phyloP scores from a whole-genome alignment of 352 stramenopile species.

The Phytophthora gonapodyides region DNA sequence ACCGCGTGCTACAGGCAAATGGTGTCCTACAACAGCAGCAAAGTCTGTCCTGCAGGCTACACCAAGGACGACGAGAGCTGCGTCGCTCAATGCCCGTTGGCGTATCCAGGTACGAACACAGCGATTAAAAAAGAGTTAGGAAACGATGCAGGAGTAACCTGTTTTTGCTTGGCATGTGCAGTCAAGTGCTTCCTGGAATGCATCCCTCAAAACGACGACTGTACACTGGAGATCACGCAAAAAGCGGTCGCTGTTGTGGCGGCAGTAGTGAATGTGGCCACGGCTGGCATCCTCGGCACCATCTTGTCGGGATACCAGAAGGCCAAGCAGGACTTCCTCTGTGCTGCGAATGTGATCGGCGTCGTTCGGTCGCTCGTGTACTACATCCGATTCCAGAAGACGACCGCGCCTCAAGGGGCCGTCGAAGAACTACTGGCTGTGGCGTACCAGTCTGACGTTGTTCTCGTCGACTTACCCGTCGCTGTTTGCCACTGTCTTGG shows the following conservation, averaged over 20 bases:
- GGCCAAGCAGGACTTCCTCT: constrained; percentile 9
- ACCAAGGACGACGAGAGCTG: constrained; percentile 6
- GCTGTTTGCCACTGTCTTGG: constrained; percentile 54
- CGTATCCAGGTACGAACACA: constrained; percentile 36
- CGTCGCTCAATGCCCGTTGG: constrained; percentile 45
- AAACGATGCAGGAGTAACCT: too few species aligned
- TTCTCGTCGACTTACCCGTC: constrained; percentile 48
- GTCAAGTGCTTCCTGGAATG: constrained; percentile 63
- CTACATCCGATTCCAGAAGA: constrained; percentile 36
- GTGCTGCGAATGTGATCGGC: constrained; percentile 24
- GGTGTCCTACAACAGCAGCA: constrained; percentile 8
- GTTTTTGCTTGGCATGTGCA: too few species aligned
- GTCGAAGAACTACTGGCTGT: constrained; percentile 19
- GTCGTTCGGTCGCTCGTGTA: constrained; percentile 24
- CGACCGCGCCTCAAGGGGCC: constrained; percentile 19
- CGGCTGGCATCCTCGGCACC: constrained; percentile 36
- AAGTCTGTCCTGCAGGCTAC: constrained; percentile 23
- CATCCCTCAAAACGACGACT: constrained; percentile 65
- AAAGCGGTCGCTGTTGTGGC: constrained; percentile 40
- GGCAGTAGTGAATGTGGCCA: constrained; percentile 34
- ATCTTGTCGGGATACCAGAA: constrained; percentile 23
- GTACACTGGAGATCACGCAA: constrained; percentile 34
- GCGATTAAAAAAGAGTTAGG: too few species aligned
- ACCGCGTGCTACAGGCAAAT: constrained; percentile 25
- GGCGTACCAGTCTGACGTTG: constrained; percentile 45